Conservation (phyloP, 345 rosid species). For the Bruguiera parviflora region DNA sequence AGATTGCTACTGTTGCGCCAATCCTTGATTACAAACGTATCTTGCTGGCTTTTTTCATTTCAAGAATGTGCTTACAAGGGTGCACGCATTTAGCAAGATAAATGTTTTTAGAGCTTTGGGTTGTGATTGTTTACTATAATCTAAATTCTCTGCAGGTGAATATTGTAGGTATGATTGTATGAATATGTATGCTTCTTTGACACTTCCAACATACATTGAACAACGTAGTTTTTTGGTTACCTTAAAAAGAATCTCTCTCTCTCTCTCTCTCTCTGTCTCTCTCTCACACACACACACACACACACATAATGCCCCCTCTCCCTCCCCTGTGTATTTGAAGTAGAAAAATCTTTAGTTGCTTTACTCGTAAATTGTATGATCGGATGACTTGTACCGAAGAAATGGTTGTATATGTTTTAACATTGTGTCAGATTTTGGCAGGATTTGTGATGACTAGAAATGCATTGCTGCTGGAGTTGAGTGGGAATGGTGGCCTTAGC, state of each 20-base stretch:
- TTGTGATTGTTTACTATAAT: constrained; percentile 36
- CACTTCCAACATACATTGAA: constrained; percentile 26
- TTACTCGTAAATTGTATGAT: not conserved
- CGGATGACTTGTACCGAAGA: not conserved
- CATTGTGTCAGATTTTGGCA: not conserved
- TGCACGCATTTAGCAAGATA: constrained; percentile 34
- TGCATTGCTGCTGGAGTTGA: not conserved
- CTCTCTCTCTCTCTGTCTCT: not conserved
- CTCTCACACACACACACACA: too few species aligned
- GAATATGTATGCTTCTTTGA: constrained; percentile 36
- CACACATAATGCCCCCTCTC: not conserved
- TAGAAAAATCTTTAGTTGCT: not conserved
- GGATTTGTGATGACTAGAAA: constrained; percentile 2
- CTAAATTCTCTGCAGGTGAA: constrained; percentile 44
- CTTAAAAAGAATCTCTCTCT: not conserved
- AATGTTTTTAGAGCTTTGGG: constrained; percentile 35
- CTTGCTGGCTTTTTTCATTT: constrained; percentile 44
- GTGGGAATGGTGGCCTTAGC: not conserved
- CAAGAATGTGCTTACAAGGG: constrained; percentile 48
- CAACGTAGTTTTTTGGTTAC: constrained; percentile 26
- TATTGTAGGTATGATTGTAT: constrained; percentile 46
- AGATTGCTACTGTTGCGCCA: constrained; percentile 13
- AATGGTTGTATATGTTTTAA: too few species aligned
- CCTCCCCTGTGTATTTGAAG: too few species aligned
- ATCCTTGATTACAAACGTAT: constrained; percentile 29